Base-by-base conservation (phyloP, 352 stramenopile species). In the Globisporangium paddicum region DNA sequence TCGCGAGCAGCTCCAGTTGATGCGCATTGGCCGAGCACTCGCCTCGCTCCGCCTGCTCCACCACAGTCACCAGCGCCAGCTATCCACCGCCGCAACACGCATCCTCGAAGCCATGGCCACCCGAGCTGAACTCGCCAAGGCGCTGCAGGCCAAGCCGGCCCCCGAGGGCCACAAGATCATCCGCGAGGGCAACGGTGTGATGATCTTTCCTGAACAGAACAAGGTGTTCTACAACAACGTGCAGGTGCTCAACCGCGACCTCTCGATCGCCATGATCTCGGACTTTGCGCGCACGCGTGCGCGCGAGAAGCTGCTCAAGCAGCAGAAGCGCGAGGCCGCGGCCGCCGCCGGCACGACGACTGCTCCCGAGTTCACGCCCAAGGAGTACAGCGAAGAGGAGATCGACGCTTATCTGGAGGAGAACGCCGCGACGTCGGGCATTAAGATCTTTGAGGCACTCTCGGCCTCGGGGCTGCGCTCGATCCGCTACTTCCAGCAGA, bases 401-500 rank as follows among this genome's bases (percentile, higher is more conserved):
- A 77, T 96, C 75, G 71, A 96, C 61, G 58, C 72, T 67, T 56
- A 93, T 65, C 46, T 93, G 48, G 21, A 61, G 49, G 66, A 78
- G 13, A 86, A 67, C 55, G 74, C 90, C 5, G 74, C 89, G 62
- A 85, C 60, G n/a, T 79, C 79, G 13, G 97, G 97, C 23, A 90
- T 99, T 45, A 82, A 84, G 41, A 98, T 99, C 62, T 96, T 99
- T 23, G 98, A 99, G 69, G 97, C 97, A 19, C 80, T 99, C 16
- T 96, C 97, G 16, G 98, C 98, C 18, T 99, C 97, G 0, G 98
- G 97, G 7, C 75, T 99, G 68, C 95, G 98, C 60, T 99, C 96
- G 9, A 96, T 99, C 55, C 92, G 98, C 51, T 99, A 99, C 75
- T 98, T 96, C 68, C 98, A 99, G 68, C 97, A 99, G 80, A 98